phyloP scores from a whole-genome alignment of 116 monocot species.

The Papilionanthe hybrid region DNA sequence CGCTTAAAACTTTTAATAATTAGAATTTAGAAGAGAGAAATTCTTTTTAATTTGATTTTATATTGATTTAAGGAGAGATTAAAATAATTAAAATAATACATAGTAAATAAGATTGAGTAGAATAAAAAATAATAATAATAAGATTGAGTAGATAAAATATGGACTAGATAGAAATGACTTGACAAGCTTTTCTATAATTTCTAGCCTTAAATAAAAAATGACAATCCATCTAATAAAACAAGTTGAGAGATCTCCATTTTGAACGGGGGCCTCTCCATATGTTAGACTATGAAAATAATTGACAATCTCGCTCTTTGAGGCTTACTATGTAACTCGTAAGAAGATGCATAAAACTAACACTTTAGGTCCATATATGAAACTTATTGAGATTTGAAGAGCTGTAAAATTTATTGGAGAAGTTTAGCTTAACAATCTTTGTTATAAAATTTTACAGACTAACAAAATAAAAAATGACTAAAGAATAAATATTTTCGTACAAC shows the following conservation, averaged over 20 bases:
- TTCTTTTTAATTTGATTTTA: background rate
- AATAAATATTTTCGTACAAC: background rate
- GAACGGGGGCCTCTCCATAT: background rate
- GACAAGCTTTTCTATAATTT: background rate
- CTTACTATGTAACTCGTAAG: background rate
- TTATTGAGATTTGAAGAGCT: background rate
- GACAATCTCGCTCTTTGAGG: background rate
- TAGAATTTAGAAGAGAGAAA: background rate
- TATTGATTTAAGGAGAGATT: background rate
- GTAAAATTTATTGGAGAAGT: too few species aligned
- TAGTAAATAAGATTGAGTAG: background rate
- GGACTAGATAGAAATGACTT: background rate
- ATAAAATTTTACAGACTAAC: background rate
- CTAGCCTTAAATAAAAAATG: background rate
- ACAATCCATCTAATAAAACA: background rate
- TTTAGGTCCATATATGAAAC: background rate
- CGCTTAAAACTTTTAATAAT: background rate
- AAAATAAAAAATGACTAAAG: background rate
- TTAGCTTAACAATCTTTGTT: background rate
- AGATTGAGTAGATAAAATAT: background rate
- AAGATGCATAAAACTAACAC: background rate
- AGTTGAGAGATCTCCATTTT: background rate
- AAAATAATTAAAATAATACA: background rate
- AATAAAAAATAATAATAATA: background rate
- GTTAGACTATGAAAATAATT: background rate